phyloP scores from a whole-genome alignment of 1,139 yeast species.

The Pichia sp. region DNA sequence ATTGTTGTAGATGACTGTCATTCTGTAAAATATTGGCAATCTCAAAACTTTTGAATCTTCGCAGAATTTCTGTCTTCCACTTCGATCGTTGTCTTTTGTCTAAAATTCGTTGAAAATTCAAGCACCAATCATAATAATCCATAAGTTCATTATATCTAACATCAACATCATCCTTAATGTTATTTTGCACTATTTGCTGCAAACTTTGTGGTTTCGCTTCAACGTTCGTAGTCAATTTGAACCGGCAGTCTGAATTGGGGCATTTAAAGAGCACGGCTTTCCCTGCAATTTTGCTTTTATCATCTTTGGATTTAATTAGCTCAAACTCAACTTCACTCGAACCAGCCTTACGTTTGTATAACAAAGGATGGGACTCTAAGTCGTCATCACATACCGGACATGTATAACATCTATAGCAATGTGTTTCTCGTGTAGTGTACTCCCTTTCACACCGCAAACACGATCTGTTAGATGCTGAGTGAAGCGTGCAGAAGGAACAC shows the following conservation, averaged over 20 bases:
- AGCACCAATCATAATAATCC: constrained; percentile 9
- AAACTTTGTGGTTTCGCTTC: constrained; percentile 31
- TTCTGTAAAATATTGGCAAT: constrained; percentile 16
- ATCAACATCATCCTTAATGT: background rate
- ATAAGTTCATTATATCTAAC: constrained; percentile 4
- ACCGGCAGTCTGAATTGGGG: constrained; percentile 23
- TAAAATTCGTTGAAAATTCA: constrained; percentile 10
- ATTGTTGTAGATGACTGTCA: background rate
- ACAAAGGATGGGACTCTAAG: constrained; percentile 14
- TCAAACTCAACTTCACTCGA: constrained; percentile 1
- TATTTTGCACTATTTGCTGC: constrained; percentile 19
- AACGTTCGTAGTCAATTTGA: constrained; percentile 27
- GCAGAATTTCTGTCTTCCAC: constrained; percentile 19
- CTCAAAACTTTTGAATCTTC: constrained; percentile 23
- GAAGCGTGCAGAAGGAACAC: constrained; percentile 25
- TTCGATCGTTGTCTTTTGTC: constrained; percentile 9
- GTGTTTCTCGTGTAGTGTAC: constrained; percentile 1
- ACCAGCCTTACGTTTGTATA: background rate
- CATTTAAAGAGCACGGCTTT: constrained; percentile 31
- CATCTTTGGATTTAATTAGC: constrained; percentile 11
- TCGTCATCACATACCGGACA: constrained; percentile 28
- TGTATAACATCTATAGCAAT: constrained; percentile 29
- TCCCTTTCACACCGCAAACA: constrained; percentile 18
- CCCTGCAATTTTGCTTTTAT: constrained; percentile 21
- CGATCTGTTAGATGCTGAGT: background rate